Evolutionary conservation across 225 moss, liverwort and hornwort genomes (phyloP), one percentile per base, ranked within the genome.

Genomic region (Ulota crispa): DNA sequence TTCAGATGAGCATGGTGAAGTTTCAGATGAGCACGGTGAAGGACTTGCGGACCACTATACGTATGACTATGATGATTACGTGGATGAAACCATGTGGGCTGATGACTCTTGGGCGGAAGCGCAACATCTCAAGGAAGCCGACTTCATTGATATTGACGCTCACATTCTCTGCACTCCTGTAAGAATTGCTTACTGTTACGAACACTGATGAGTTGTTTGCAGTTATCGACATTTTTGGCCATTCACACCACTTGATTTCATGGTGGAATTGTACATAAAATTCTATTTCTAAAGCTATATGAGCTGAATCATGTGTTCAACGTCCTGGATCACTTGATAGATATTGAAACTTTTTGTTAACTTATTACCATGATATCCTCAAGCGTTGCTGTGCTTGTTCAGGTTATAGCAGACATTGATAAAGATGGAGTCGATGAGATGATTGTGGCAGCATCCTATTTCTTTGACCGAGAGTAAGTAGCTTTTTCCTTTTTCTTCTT

Each of bases 11-110:
- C 41, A 41, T 41, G 41, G 41, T 43, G 37, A 37, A 37, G 37
- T 37, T 37, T 37, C 37, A 37, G 39, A 39, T 39, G 39, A 39
- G 39, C 39, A 39, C 39, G 90, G 90, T 53, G 86, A 86, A 84
- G 93, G 93, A 43, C 89, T 99, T 70, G 86, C 93, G n/a, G 99
- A 99, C 81, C 93, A 99, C 43, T 96, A 99, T 81, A 72, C 84
- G 30, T 99, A 96, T 87, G 99, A 96, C 86, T 99, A 99, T 81
- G 99, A 99, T 86, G 99, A 99, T 66, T 99, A 99, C 63, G 92
- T 96, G 67, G 94, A 99, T 84, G 99, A 94, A 80, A 92, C 89
- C 6, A 94, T 99, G 99, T 99, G 99, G 99, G 92, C 84, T 41
- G 92, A 99, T 50, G 93, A 96, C 43, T 91, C 92, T n/a, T 99